Base-by-base conservation (phyloP, 352 stramenopile species). In the Phytophthora chlamydospora region DNA sequence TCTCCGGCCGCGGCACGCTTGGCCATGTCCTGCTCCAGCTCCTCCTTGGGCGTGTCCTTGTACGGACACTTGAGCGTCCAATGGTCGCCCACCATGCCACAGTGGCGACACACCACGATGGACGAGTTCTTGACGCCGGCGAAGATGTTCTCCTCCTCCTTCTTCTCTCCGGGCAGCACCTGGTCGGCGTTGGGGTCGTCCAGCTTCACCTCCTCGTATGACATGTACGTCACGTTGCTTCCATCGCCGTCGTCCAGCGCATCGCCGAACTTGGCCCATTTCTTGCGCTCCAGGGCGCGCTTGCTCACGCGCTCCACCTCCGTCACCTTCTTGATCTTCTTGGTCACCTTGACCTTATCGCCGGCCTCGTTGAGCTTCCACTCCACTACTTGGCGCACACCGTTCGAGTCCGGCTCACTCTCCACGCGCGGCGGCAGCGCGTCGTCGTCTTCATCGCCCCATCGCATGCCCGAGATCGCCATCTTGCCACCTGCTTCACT, bases 41-140 rank as follows among this genome's bases (percentile, higher is more conserved):
- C 87, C 44, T 92, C 78, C 62, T 85, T 76, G 24, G 84, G 80
- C 17, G 86, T 92, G 70, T 96, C 86, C 72, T 95, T 96, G 83
- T 96, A 96, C 55, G 88, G 88, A 83, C 88, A 95, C 74, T 96
- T 96, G 68, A 96, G 83, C 54, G 88, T 96, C 88, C 88, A 96
- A 55, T 96, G 88, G 55, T 96, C 88, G 27, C 88, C 88, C 35
- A 95, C 85, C 84, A 96, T 95, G 49, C 88, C 85, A 89, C 88
- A 96, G 77, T 95, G 85, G 65, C 88, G 88, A 51, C 88, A 96
- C 59, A 94, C 85, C 19, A 96, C 86, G 52, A 96, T 96, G 19
- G 83, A 93, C 69, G 82, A 92, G 75, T 93, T 93, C 77, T 90
- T 92, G 66, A 94, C 83, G 51, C 84, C 83, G 5, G 80, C 80